Conservation (phyloP, 2,329 filamentous ascomycete species). For the Fusarium graminum region DNA sequence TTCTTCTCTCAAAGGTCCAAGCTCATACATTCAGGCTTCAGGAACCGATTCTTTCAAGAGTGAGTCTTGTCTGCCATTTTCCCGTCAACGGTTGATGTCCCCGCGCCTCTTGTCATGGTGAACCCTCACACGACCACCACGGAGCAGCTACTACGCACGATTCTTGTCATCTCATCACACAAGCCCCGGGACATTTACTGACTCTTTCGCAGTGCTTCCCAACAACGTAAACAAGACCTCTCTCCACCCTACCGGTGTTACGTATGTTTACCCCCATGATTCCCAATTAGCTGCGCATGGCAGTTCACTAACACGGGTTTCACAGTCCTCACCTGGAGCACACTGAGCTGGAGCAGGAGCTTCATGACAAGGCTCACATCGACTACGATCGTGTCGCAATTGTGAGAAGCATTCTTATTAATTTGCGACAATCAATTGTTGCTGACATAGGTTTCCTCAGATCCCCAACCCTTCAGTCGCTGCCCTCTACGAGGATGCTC, state of each 20-base stretch:
- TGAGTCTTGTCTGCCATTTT: slow-evolving; percentile 48
- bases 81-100: slow-evolving; percentile 15
- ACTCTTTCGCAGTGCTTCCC: slow-evolving; percentile 61
- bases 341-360: slow-evolving; percentile 96
- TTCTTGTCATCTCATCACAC: slow-evolving; percentile 9
- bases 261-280: slow-evolving; percentile 69
- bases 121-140: slow-evolving; percentile 27
- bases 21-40: slow-evolving; percentile 55
- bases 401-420: slow-evolving; percentile 67
- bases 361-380: slow-evolving; percentile 97
- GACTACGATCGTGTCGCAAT: slow-evolving; percentile 99
- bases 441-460: slow-evolving; percentile 53
- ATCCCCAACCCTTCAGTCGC: slow-evolving; percentile 94
- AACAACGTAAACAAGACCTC: slow-evolving; percentile 88
- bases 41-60: slow-evolving; percentile 59
- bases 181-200: slow-evolving; percentile 36
- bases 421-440: background rate
- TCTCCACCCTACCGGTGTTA: slow-evolving; percentile 90
- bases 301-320: slow-evolving; percentile 49
- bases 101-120: slow-evolving; percentile 11
- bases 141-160: slow-evolving; percentile 13
- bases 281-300: slow-evolving; percentile 24
- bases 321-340: slow-evolving; percentile 83
- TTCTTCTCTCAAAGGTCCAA: slow-evolving; percentile 55
- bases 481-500: slow-evolving; percentile 97